A percentile compares a stretch with the other conserved stretches of the same genome.
phyloP scores from a whole-genome alignment of 169 alveolate species.

The Condylostoma magnum region DNA sequence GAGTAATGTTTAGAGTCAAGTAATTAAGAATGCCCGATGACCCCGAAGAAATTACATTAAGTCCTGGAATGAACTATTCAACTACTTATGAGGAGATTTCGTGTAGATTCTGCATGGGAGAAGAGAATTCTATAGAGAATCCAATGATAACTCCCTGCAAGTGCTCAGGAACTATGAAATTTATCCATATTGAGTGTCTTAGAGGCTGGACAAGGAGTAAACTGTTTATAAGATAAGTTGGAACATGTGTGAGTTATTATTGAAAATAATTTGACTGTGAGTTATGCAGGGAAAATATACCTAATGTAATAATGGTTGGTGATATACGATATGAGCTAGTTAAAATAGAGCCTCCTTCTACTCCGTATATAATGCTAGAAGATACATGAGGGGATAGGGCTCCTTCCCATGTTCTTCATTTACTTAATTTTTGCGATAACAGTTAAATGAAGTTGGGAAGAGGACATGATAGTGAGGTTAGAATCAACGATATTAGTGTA shows the following conservation, averaged over 20 bases:
- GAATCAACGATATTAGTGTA: slow-evolving; percentile 95
- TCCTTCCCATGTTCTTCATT: slow-evolving; percentile 67
- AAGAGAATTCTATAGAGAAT: slow-evolving; percentile 50
- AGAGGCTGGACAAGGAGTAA: slow-evolving; percentile 81
- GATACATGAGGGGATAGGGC: background rate
- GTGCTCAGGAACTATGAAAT: slow-evolving; percentile 91
- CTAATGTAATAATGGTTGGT: background rate
- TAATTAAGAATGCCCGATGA: slow-evolving; percentile 47
- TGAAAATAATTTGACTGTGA: slow-evolving; percentile 12
- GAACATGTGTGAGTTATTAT: background rate
- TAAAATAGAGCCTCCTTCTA: background rate
- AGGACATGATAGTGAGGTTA: slow-evolving; percentile 97
- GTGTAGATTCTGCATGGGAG: background rate
- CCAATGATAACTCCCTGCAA: slow-evolving; percentile 90
- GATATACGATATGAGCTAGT: background rate
- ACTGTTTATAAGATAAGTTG: background rate
- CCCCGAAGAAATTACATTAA: background rate
- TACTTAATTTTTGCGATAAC: slow-evolving; percentile 76
- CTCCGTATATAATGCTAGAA: background rate
- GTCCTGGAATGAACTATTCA: background rate
- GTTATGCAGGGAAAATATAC: background rate
- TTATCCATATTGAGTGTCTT: slow-evolving; percentile 93
- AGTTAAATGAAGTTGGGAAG: slow-evolving; percentile 92
- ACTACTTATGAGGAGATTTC: background rate
- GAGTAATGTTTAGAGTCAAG: slow-evolving; percentile 88